A percentile compares a stretch with the other conserved stretches of the same genome.
These are phyloP conservation scores for Vigna unguiculata DNA, from an alignment of 306 rosid genomes.

Conservation along the genomic window DNA sequence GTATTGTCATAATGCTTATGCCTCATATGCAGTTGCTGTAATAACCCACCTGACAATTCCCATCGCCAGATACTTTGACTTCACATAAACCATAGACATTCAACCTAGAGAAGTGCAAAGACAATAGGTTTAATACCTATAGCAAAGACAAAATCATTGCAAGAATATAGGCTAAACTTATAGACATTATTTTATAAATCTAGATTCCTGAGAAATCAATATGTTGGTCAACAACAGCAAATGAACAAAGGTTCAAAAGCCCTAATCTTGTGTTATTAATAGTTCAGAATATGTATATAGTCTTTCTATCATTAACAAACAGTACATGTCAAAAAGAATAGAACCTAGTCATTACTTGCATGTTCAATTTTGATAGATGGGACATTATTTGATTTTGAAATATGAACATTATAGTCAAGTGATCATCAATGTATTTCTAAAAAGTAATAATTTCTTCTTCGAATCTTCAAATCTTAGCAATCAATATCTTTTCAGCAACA, in stretches of 20 bases:
- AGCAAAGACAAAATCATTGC: slow-evolving; percentile 14
- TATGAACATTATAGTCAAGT: too few relatives aligned
- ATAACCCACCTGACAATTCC: slow-evolving; percentile 85
- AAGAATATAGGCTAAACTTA: slow-evolving; percentile 8
- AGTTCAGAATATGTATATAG: neutral
- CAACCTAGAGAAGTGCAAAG: slow-evolving; percentile 58
- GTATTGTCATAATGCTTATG: neutral
- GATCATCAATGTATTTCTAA: too few relatives aligned
- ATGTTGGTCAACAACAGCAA: neutral
- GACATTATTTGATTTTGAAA: too few relatives aligned
- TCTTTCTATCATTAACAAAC: too few relatives aligned
- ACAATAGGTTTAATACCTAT: slow-evolving; percentile 28
- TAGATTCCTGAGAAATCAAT: slow-evolving; percentile 24
- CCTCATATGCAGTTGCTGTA: slow-evolving; percentile 9
- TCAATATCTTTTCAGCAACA: too few relatives aligned
- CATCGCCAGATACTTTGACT: slow-evolving; percentile 93
- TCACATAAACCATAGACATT: slow-evolving; percentile 73
- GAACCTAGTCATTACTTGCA: too few relatives aligned
- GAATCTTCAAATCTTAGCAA: too few relatives aligned
- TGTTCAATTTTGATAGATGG: too few relatives aligned
- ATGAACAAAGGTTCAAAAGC: neutral
- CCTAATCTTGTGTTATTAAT: slow-evolving; percentile 17
- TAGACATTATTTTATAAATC: slow-evolving; percentile 14
- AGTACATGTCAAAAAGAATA: too few relatives aligned
- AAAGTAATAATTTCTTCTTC: too few relatives aligned